These are phyloP conservation scores for Chlorella sorokiniana DNA, from an alignment of 139 green algal genomes.

Conservation along the genomic window DNA sequence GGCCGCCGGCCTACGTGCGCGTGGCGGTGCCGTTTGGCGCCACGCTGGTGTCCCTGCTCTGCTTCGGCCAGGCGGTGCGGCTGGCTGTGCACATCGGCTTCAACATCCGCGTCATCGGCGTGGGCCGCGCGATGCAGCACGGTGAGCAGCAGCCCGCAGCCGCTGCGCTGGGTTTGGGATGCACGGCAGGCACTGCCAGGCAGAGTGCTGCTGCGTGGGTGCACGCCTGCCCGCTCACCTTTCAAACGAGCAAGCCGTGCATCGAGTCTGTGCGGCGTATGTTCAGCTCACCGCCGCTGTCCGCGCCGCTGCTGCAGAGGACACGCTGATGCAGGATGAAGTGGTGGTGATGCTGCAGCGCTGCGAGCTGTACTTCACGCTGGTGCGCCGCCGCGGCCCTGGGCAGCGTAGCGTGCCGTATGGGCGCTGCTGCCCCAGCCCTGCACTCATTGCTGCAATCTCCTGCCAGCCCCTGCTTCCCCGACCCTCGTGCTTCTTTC, in stretches of 20 bases:
- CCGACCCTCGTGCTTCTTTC: no score
- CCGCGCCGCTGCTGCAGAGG: neutral
- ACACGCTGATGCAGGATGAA: neutral
- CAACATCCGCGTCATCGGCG: neutral
- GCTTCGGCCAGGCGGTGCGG: conserved; percentile 21
- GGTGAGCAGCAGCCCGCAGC: neutral
- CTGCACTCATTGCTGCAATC: no score
- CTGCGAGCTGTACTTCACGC: conserved; percentile 1
- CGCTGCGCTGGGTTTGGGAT: neutral
- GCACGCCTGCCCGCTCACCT: neutral
- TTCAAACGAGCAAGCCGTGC: no score
- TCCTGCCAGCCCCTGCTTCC: no score
- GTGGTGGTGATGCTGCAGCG: conserved; percentile 7
- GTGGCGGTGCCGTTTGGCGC: conserved; percentile 23
- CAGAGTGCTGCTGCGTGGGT: neutral
- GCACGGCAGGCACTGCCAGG: no score
- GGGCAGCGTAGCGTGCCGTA: neutral
- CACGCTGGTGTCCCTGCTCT: conserved; percentile 19
- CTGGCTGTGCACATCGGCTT: conserved; percentile 23
- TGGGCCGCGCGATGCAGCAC: no score
- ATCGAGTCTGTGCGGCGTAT: no score
- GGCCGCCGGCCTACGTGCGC: conserved; percentile 1
- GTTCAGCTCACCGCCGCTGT: neutral
- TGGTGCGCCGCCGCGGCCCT: neutral
- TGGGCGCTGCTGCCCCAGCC: neutral